Base-by-base conservation (phyloP, 768 basidiomycete species). In the Epithele typhae region DNA sequence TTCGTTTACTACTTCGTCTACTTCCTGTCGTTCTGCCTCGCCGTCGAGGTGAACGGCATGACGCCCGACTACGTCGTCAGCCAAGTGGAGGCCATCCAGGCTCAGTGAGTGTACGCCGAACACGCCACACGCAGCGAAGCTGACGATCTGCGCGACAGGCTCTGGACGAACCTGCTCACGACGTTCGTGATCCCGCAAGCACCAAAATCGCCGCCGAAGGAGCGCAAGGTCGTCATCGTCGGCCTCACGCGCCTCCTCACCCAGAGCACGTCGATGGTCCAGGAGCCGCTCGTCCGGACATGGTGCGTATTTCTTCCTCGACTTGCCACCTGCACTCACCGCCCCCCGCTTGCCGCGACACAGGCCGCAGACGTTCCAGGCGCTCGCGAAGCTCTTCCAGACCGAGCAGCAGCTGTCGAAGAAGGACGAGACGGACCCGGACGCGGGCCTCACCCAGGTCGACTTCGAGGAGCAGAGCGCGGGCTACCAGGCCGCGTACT, bases 401-500 rank as follows among this genome's bases (percentile, higher is more conserved):
- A 82, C 92, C 42, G 85, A 87, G 0, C 84, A 90, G 54, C 77
- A 86, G 51, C 75, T 91, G 59, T 54, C 65, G 0, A 66, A 59
- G 54, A 70, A 71, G 27, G 65, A 65, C 60, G 49, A 65, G 4
- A 70, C 81, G n/a, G 79, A 82, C 38, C 63, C 73, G 7, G 68
- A 79, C 37, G 70, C 72, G 0, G 79, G 78, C 0, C 60, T 90
- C 27, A 88, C 87, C 1, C 80, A 78, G 43, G 81, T 96, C 37
- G 95, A 97, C 61, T 83, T 82, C 51, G 95, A 97, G 60, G 94
- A 97, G 60, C 87, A 89, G 61, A 76, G 78, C 2, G 85, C 86
- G 5, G 90, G 92, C 1, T 97, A 97, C 66, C 96, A 98, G 60
- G 90, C 92, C 0, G 88, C 92, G 4, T 98, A 94, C 69, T 92